Percentiles rank a stretch among this genome's conserved stretches.
phyloP scores from a whole-genome alignment of 768 basidiomycete genomes.

The Kwoniella bestiolae region DNA sequence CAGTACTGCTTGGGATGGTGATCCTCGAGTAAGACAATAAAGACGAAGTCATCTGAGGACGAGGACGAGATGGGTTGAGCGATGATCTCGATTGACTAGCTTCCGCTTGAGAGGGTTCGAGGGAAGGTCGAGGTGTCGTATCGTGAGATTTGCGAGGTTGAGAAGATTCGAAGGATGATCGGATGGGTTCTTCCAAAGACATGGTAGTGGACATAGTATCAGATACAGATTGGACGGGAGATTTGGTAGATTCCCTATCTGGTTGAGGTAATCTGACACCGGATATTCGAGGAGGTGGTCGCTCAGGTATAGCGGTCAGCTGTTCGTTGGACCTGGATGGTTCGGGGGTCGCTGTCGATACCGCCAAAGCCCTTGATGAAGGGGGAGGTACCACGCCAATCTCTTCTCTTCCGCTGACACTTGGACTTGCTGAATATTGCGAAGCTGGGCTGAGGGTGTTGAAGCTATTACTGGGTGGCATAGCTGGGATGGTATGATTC shows the following conservation, averaged over 20 bases:
- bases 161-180: conserved; percentile 21
- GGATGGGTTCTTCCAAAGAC: conserved; percentile 13
- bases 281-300: conserved; percentile 13
- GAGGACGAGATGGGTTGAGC: conserved; percentile 1
- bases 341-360: conserved; percentile 15
- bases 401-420: conserved; percentile 16
- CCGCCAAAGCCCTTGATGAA: conserved; percentile 25
- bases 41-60: conserved; percentile 33
- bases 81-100: neutral
- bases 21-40: conserved; percentile 77
- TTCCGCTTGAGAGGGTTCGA: conserved; percentile 15
- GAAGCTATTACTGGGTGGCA: conserved; percentile 18
- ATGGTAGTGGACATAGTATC: conserved; percentile 4
- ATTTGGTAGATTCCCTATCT: conserved; percentile 16
- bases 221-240: conserved; percentile 15
- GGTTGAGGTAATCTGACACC: conserved; percentile 16
- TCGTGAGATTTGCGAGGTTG: conserved; percentile 18
- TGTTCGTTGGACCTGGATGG: neutral
- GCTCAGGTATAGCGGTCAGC: conserved; percentile 9
- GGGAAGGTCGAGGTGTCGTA: conserved; percentile 26
- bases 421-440: conserved; percentile 39
- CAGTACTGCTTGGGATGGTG: conserved; percentile 76
- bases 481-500: conserved; percentile 16
- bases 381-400: conserved; percentile 18
- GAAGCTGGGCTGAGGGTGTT: conserved; percentile 40